Percentiles rank a stretch among this genome's conserved stretches.
These are phyloP conservation scores for Malus hybrid DNA, from an alignment of 331 rosid species.

Conservation along the genomic window DNA sequence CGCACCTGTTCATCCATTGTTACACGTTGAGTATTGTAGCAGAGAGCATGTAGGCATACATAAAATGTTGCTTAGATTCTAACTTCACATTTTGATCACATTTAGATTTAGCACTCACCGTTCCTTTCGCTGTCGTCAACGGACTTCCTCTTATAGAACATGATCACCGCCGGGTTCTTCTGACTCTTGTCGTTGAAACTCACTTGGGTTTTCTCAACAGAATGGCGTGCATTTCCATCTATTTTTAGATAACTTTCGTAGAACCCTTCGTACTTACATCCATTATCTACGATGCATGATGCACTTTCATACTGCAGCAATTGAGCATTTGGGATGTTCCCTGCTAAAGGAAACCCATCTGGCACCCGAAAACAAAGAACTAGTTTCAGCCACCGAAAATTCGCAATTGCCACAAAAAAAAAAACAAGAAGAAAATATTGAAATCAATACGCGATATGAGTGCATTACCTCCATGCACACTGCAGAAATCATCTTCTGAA, in stretches of 20 bases:
- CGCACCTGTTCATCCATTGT: constrained; percentile 39
- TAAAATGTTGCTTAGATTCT: neutral
- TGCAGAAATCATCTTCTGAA: constrained; percentile 80
- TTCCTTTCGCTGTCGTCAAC: constrained; percentile 42
- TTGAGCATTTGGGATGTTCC: constrained; percentile 46
- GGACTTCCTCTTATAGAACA: constrained; percentile 62
- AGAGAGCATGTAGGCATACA: neutral
- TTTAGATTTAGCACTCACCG: constrained; percentile 36
- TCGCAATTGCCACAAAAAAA: neutral
- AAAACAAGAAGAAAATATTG: neutral
- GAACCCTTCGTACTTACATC: constrained; percentile 50
- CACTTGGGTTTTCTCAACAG: constrained; percentile 45
- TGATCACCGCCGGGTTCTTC: constrained; percentile 61
- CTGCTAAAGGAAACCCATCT: constrained; percentile 61
- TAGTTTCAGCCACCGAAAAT: neutral
- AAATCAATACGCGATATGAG: neutral
- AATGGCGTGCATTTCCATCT: constrained; percentile 37
- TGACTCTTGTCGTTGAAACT: constrained; percentile 31
- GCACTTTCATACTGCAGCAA: constrained; percentile 64
- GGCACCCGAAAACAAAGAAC: constrained; percentile 13
- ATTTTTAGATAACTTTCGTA: constrained; percentile 70
- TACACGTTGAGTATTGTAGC: neutral
- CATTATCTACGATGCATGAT: constrained; percentile 57
- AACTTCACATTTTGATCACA: neutral
- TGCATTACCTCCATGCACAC: constrained; percentile 79